phyloP scores from a whole-genome alignment of 2,329 filamentous ascomycete genomes.

The Microcyclospora pomicola region DNA sequence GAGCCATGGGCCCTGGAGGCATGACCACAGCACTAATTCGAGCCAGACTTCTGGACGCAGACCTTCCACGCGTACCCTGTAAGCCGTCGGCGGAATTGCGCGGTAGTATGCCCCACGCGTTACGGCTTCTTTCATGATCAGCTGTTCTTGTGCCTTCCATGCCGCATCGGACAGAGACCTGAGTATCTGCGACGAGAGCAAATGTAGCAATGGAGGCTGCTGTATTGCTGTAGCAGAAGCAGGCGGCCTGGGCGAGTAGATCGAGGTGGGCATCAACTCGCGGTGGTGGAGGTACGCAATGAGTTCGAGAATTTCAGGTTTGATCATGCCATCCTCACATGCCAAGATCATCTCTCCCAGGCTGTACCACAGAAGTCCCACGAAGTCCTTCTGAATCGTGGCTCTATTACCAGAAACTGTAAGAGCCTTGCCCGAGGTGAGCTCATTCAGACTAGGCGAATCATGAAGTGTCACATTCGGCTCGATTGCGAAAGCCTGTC shows the following conservation, averaged over 20 bases:
- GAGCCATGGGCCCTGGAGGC: conserved; percentile 35
- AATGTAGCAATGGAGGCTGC: conserved; percentile 32
- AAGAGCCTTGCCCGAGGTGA: conserved; percentile 9
- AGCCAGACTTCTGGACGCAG: conserved; percentile 35
- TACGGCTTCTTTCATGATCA: conserved; percentile 15
- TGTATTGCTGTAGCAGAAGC: conserved; percentile 26
- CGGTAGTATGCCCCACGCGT: conserved; percentile 23
- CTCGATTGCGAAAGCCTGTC: background rate
- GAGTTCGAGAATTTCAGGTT: conserved; percentile 33
- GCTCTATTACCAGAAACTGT: conserved; percentile 6
- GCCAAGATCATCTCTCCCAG: conserved; percentile 33
- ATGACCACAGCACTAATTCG: conserved; percentile 39
- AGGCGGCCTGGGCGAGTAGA: conserved; percentile 28
- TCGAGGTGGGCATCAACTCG: conserved; percentile 32
- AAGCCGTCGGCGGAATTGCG: conserved; percentile 30
- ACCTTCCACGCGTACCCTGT: conserved; percentile 27
- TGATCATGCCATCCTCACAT: conserved; percentile 19
- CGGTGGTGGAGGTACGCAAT: conserved; percentile 35
- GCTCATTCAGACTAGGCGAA: background rate
- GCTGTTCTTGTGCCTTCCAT: conserved; percentile 33
- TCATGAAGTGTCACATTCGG: background rate
- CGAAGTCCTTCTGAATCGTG: conserved; percentile 22
- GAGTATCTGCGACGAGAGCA: conserved; percentile 35
- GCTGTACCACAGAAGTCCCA: conserved; percentile 34
- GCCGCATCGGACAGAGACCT: conserved; percentile 37